Base-by-base conservation (phyloP, 352 stramenopile genomes). In the Phytophthora sp. region DNA sequence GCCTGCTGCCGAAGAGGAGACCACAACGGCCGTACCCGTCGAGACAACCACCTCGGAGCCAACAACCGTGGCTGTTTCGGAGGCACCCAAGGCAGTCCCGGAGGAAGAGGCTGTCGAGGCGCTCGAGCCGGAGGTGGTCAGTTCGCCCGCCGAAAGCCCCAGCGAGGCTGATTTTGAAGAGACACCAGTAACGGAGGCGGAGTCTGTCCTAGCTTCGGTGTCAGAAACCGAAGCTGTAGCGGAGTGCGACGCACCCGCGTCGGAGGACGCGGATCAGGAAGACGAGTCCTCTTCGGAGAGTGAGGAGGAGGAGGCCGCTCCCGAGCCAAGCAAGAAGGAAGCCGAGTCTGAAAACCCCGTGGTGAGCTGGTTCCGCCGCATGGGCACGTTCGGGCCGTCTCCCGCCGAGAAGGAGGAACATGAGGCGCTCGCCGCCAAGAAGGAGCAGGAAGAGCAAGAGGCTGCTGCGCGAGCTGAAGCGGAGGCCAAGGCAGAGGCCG, bases 351-450 rank as follows among this genome's bases (percentile, higher is more conserved):
- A 77, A 48, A 66, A 71, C 45, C 44, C 41, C 6, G 53, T 74
- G 13, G 27, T 74, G 53, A 64, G 45, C 23, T 77, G 63, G 69
- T 68, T 77, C 62, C 68, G 63, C 27, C 62, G 68, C 35, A 58
- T 77, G 26, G 53, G 64, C 49, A 66, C 63, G 2, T 71, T 74
- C 27, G 52, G 63, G n/a, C 26, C 35, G 21, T 63, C 52, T 41
- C 31, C 38, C 20, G 20, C 15, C 18, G 68, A 66, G 27, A 62
- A 61, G 8, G 54, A 72, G 17, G 56, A 61, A 9, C 42, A 72
- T 13, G 56, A 60, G 28, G 46, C 21, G 15, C 23, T 17, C 12
- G 41, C 28, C n/a, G 41, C 20, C 30, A 49, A 69, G 30, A 60
- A 62, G 32, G 44, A 66, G 24, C 30, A 55, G 28, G 57, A 45